These are phyloP conservation scores for Neckera pumila DNA, from an alignment of 225 moss, liverwort and hornwort genomes.

Conservation along the genomic window DNA sequence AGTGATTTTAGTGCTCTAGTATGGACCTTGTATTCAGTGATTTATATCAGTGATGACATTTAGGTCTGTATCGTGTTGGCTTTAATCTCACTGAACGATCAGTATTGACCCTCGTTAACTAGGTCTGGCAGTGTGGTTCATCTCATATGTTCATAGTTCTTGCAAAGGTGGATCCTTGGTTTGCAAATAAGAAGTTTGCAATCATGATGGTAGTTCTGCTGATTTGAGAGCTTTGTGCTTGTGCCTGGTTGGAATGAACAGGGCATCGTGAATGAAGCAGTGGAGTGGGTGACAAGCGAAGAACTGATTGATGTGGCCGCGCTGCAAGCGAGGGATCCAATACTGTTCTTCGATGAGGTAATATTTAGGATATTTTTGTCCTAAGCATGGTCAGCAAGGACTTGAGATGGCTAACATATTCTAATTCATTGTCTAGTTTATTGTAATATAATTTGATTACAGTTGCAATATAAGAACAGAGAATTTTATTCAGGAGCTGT, in stretches of 20 bases:
- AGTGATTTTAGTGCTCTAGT: background rate
- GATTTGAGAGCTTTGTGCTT: background rate
- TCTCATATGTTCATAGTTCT: background rate
- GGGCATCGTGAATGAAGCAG: background rate
- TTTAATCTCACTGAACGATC: background rate
- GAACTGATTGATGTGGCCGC: slow-evolving; percentile 58
- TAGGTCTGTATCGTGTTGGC: background rate
- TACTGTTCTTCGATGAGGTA: slow-evolving; percentile 89
- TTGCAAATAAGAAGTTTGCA: background rate
- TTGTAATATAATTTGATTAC: background rate
- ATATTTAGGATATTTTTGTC: background rate
- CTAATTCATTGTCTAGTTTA: background rate
- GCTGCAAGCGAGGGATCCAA: slow-evolving; percentile 76
- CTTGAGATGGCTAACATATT: background rate
- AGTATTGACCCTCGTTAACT: background rate
- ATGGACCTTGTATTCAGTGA: background rate
- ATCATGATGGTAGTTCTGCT: background rate
- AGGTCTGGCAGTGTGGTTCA: background rate
- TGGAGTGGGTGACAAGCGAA: slow-evolving; percentile 58
- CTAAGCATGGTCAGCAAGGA: background rate
- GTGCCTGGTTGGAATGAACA: background rate
- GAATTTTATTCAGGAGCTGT: background rate
- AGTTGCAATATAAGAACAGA: background rate
- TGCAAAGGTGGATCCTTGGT: background rate
- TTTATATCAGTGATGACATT: background rate